Evolutionary conservation across 2,329 filamentous ascomycete species (phyloP).

Genomic region (Mariannaea sp.): DNA sequence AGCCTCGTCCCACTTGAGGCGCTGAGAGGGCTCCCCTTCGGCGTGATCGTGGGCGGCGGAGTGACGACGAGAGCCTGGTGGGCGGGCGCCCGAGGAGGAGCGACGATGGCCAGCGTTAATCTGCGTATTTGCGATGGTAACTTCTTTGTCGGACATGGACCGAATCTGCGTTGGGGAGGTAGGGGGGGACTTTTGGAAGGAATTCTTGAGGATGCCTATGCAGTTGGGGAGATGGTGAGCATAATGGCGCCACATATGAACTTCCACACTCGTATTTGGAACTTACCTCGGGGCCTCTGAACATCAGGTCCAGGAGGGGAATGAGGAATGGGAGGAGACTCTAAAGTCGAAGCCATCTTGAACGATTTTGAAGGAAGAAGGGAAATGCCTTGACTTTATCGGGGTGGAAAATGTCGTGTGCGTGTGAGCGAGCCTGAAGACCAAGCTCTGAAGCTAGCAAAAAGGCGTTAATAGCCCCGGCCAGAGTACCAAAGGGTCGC

Average conservation of each 20-base stretch:
- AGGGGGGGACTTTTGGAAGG: conserved; percentile 66
- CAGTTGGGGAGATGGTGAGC: not conserved
- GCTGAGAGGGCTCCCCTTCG: conserved; percentile 62
- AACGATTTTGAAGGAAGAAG: conserved; percentile 15
- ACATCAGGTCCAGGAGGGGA: conserved; percentile 48
- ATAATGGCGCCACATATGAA: not conserved
- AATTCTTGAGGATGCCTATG: conserved; percentile 92
- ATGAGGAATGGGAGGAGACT: conserved; percentile 47
- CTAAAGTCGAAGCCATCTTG: conserved; percentile 50
- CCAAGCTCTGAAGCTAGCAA: conserved; percentile 4
- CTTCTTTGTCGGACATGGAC: conserved; percentile 73
- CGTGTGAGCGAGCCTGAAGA: conserved; percentile 9
- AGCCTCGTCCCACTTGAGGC: conserved; percentile 97
- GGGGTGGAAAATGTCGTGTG: conserved; percentile 13
- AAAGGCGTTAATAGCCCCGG: conserved; percentile 1
- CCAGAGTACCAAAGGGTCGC: not conserved
- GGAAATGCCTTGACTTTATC: conserved; percentile 22
- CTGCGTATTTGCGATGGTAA: conserved; percentile 92
- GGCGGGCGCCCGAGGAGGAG: conserved; percentile 71
- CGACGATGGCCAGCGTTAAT: conserved; percentile 90
- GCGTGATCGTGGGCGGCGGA: conserved; percentile 56
- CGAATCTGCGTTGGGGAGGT: conserved; percentile 52
- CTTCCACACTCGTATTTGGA: not conserved
- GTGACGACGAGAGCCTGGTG: conserved; percentile 70
- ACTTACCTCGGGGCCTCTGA: conserved; percentile 53